These are phyloP conservation scores for Backusella circina DNA, from an alignment of 192 early-diverging fungal species.

Conservation along the genomic window DNA sequence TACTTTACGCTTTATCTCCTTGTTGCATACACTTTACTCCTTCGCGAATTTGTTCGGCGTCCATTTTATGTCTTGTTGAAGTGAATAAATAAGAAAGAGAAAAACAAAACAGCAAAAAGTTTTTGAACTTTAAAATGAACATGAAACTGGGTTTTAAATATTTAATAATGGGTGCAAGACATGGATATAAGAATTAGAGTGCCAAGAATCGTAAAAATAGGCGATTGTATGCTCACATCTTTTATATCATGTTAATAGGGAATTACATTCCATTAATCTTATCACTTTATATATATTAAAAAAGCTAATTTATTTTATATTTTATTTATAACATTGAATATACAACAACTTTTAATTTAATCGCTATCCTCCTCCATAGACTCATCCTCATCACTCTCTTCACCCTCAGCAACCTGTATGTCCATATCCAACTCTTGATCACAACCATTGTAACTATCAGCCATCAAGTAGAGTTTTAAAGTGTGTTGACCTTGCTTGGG, in stretches of 20 bases:
- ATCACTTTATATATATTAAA: background rate
- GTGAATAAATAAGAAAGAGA: background rate
- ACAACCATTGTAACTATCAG: slow-evolving; percentile 89
- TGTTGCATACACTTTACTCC: slow-evolving; percentile 45
- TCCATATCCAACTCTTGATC: slow-evolving; percentile 91
- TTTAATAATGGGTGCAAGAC: background rate
- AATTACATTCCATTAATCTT: too few species aligned
- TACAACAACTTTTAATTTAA: slow-evolving; percentile 1
- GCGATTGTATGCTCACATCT: too few species aligned
- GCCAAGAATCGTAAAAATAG: too few species aligned
- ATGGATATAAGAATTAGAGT: background rate
- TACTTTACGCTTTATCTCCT: slow-evolving; percentile 55
- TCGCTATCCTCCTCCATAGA: slow-evolving; percentile 37
- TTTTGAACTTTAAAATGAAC: background rate
- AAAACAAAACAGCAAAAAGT: background rate
- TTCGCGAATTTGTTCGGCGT: slow-evolving; percentile 36
- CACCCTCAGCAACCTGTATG: slow-evolving; percentile 54
- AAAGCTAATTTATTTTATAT: background rate
- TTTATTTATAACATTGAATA: background rate
- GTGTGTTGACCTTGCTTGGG: slow-evolving; percentile 54
- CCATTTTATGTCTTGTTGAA: slow-evolving; percentile 13
- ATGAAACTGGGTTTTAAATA: background rate
- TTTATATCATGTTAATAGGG: too few species aligned
- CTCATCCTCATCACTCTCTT: slow-evolving; percentile 46
- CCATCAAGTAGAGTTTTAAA: slow-evolving; percentile 88